A percentile compares a stretch with the other conserved stretches of the same genome.
Evolutionary conservation across 2,329 filamentous ascomycete species (phyloP).

Genomic region (Microthyrium microscopicum): DNA sequence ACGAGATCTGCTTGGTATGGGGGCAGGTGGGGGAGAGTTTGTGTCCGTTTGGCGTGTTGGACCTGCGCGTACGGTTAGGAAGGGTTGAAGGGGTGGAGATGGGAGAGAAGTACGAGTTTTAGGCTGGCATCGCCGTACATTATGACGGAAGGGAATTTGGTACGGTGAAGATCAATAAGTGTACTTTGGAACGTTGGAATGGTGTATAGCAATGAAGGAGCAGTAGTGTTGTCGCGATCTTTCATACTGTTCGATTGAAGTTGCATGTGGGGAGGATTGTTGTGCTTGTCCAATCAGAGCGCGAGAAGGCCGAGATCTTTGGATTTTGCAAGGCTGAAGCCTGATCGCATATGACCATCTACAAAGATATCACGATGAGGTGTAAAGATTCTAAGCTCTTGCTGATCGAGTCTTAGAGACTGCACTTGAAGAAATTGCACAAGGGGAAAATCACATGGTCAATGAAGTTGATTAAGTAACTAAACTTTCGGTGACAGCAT

Average conservation of each 20-base stretch:
- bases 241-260: neutral
- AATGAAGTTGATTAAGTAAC: too few species aligned
- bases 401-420: too few species aligned
- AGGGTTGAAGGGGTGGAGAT: neutral
- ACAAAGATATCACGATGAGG: too few species aligned
- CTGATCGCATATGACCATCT: too few species aligned
- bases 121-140: conserved; percentile 7
- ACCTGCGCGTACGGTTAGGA: conserved; percentile 38
- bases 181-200: conserved; percentile 13
- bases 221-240: neutral
- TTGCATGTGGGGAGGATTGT: neutral
- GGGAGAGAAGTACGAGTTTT: conserved; percentile 4
- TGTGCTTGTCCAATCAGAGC: neutral
- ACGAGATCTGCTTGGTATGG: conserved; percentile 88
- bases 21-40: conserved; percentile 69
- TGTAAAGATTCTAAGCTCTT: too few species aligned
- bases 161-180: conserved; percentile 20
- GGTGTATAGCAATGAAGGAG: conserved; percentile 2
- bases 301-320: too few species aligned
- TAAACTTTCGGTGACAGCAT: too few species aligned
- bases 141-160: conserved; percentile 21
- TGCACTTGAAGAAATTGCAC: too few species aligned
- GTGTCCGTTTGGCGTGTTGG: conserved; percentile 88
- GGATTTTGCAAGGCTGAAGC: too few species aligned
- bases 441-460: too few species aligned